These are phyloP conservation scores for Jamesozyma lodderae DNA, from an alignment of 805 yeast genomes.

Conservation along the genomic window DNA sequence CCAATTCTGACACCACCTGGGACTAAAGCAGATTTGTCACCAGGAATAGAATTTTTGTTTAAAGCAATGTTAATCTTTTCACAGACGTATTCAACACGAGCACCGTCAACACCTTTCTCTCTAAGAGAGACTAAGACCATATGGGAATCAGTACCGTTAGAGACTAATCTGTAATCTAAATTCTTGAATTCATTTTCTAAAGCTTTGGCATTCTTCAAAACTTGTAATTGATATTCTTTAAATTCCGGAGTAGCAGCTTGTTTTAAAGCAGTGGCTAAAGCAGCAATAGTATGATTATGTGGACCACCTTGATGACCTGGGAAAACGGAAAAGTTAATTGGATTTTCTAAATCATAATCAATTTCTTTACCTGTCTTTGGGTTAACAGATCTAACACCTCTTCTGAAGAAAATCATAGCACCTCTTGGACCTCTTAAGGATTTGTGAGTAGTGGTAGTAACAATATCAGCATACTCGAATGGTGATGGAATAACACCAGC, in stretches of 20 bases:
- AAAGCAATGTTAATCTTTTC: constrained; percentile 92
- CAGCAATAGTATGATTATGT: constrained; percentile 97
- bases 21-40: constrained; percentile 91
- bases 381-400: constrained; percentile 80
- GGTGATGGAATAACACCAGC: constrained; percentile 96
- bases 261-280: constrained; percentile 91
- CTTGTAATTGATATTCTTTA: constrained; percentile 81
- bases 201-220: constrained; percentile 77
- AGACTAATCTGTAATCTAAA: constrained; percentile 73
- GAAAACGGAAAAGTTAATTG: constrained; percentile 96
- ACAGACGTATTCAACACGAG: constrained; percentile 90
- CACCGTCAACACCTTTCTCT: constrained; percentile 90
- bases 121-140: constrained; percentile 86
- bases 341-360: constrained; percentile 82
- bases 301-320: constrained; percentile 99
- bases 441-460: constrained; percentile 97
- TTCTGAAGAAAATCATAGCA: constrained; percentile 98
- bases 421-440: constrained; percentile 99
- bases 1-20: constrained; percentile 98
- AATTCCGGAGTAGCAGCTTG: constrained; percentile 89
- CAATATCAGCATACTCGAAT: constrained; percentile 93
- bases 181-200: constrained; percentile 66
- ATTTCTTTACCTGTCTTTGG: constrained; percentile 89
- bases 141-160: constrained; percentile 95
- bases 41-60: constrained; percentile 96